Evolutionary conservation across 1,284 basidiomycete genomes (phyloP).

Genomic region (Trametes sp.): DNA sequence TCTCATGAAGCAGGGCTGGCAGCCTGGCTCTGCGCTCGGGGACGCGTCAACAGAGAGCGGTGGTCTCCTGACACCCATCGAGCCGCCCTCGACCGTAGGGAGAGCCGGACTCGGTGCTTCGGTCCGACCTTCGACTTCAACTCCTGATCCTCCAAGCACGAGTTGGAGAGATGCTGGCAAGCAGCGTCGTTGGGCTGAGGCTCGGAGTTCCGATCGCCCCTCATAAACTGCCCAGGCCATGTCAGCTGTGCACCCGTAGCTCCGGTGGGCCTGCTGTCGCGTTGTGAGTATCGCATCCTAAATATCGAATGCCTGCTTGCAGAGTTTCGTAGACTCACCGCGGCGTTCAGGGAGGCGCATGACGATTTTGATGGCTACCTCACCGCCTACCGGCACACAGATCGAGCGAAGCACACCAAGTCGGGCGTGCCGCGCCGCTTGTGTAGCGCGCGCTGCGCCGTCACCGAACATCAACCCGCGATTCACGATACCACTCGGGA

Average conservation of each 20-base stretch:
- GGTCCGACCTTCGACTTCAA: slow-evolving; percentile 15
- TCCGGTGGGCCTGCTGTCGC: too few species aligned
- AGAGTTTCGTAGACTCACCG: slow-evolving; percentile 3
- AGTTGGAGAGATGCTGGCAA: slow-evolving; percentile 42
- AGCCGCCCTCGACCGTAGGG: slow-evolving; percentile 49
- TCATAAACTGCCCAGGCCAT: not conserved
- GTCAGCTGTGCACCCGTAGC: not conserved
- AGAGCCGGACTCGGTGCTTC: slow-evolving; percentile 63
- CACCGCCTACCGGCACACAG: slow-evolving; percentile 18
- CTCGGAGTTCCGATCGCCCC: slow-evolving; percentile 6
- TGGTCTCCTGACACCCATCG: slow-evolving; percentile 62
- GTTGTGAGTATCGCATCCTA: not conserved
- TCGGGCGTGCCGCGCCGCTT: slow-evolving; percentile 1
- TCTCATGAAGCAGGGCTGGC: slow-evolving; percentile 77
- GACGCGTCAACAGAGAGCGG: slow-evolving; percentile 41
- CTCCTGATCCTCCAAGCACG: not conserved
- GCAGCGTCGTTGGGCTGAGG: slow-evolving; percentile 40
- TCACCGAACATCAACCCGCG: slow-evolving; percentile 19
- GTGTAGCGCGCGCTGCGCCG: slow-evolving; percentile 9
- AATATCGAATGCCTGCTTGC: not conserved
- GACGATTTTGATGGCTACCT: slow-evolving; percentile 6
- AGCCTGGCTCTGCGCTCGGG: slow-evolving; percentile 69
- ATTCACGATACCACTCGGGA: slow-evolving; percentile 17
- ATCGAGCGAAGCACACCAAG: slow-evolving; percentile 5
- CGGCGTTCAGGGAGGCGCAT: slow-evolving; percentile 5